Percentiles rank a stretch among this genome's conserved stretches.
Evolutionary conservation across 495 filamentous ascomycete species (phyloP).

Genomic region (Penicillium nucicola): DNA sequence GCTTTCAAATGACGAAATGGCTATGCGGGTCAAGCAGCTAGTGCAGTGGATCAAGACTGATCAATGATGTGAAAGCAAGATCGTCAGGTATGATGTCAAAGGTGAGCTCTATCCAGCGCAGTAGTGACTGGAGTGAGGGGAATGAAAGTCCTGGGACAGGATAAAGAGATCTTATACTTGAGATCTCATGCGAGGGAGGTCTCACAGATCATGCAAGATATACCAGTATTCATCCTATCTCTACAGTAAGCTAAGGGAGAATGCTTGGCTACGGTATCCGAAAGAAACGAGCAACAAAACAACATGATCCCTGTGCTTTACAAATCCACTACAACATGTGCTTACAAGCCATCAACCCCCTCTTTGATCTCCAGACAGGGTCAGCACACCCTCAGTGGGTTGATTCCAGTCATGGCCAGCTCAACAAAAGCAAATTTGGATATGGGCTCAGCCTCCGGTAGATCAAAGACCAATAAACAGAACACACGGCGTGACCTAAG

Average conservation of each 20-base stretch:
- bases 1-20: slow-evolving; percentile 1
- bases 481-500: slow-evolving; percentile 13
- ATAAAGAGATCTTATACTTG: neutral
- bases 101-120: neutral
- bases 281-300: slow-evolving; percentile 7
- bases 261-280: slow-evolving; percentile 22
- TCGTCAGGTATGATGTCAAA: slow-evolving; percentile 7
- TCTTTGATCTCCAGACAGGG: neutral
- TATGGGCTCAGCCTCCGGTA: slow-evolving; percentile 7
- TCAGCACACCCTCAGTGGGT: neutral
- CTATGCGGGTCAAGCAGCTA: neutral
- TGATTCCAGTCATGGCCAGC: neutral
- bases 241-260: slow-evolving; percentile 14
- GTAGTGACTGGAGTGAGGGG: neutral
- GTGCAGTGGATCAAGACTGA: neutral
- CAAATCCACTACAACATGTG: slow-evolving; percentile 1
- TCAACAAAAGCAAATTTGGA: slow-evolving; percentile 8
- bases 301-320: neutral
- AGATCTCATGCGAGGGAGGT: slow-evolving; percentile 1
- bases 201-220: slow-evolving; percentile 11
- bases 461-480: slow-evolving; percentile 3
- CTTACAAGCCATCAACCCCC: slow-evolving; percentile 1
- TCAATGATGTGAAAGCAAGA: neutral
- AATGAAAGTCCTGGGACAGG: neutral
- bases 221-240: slow-evolving; percentile 19